Evolutionary conservation across 495 filamentous ascomycete species (phyloP).

Genomic region (Penicillium crystallinum): DNA sequence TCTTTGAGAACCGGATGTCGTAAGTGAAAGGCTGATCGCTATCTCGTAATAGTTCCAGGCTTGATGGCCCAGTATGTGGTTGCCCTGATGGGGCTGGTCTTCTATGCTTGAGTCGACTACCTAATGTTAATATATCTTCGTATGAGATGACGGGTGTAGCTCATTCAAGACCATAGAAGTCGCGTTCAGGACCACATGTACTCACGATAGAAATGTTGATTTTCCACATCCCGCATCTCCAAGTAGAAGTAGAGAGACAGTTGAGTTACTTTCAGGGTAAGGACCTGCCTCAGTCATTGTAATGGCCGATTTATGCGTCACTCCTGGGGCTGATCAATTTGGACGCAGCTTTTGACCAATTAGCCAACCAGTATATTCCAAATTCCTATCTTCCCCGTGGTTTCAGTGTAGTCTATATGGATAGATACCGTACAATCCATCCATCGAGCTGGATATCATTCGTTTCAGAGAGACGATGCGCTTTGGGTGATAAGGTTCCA

Average conservation of each 20-base stretch:
- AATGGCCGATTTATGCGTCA: neutral
- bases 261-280: slow-evolving; percentile 21
- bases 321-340: neutral
- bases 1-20: slow-evolving; percentile 62
- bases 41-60: slow-evolving; percentile 54
- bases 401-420: neutral
- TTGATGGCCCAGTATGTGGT: neutral
- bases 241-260: slow-evolving; percentile 68
- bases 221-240: slow-evolving; percentile 81
- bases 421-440: neutral
- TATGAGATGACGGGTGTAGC: neutral
- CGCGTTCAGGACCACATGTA: slow-evolving; percentile 9
- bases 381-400: no score
- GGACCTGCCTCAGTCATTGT: slow-evolving; percentile 8
- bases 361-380: neutral
- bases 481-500: neutral
- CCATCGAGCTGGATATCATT: neutral
- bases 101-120: slow-evolving; percentile 27
- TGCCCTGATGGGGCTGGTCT: slow-evolving; percentile 3
- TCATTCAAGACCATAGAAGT: neutral
- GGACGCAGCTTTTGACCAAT: neutral
- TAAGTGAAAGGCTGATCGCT: slow-evolving; percentile 80
- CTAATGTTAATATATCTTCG: neutral
- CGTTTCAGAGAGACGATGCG: neutral
- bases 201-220: slow-evolving; percentile 83